phyloP scores from a whole-genome alignment of 2,329 filamentous ascomycete species.

The Phoma sp. region DNA sequence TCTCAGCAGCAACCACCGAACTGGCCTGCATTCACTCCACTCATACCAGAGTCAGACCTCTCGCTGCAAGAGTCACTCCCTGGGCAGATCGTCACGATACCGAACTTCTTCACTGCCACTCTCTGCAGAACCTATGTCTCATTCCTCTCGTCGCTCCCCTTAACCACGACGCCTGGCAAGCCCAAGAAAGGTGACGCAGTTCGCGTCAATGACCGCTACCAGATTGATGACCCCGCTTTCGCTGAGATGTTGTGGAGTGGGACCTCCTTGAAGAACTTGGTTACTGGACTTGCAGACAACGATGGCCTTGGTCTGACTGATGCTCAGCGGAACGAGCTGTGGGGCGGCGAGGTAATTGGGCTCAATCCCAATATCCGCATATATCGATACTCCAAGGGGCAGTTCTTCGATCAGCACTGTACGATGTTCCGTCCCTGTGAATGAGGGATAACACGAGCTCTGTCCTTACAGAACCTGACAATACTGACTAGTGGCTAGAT shows the following conservation, averaged over 20 bases:
- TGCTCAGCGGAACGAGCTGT: slow-evolving; percentile 54
- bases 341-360: slow-evolving; percentile 84
- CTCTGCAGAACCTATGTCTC: slow-evolving; percentile 78
- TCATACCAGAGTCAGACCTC: slow-evolving; percentile 70
- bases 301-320: slow-evolving; percentile 37
- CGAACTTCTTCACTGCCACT: slow-evolving; percentile 74
- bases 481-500: slow-evolving; percentile 54
- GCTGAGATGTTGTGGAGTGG: slow-evolving; percentile 77
- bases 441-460: not conserved
- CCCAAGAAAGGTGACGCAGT: slow-evolving; percentile 82
- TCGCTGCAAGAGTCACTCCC: slow-evolving; percentile 62
- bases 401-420: slow-evolving; percentile 95
- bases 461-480: not conserved
- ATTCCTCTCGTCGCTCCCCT: slow-evolving; percentile 72
- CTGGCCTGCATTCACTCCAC: slow-evolving; percentile 76
- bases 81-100: slow-evolving; percentile 74
- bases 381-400: slow-evolving; percentile 83
- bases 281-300: slow-evolving; percentile 47
- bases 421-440: slow-evolving; percentile 44
- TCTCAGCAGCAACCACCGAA: slow-evolving; percentile 51
- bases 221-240: slow-evolving; percentile 77
- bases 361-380: slow-evolving; percentile 88
- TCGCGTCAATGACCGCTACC: slow-evolving; percentile 88
- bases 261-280: slow-evolving; percentile 73
- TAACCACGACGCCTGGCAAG: slow-evolving; percentile 78